phyloP scores from a whole-genome alignment of 176 grass and related monocot genomes.

The Cenchrus purpureus region DNA sequence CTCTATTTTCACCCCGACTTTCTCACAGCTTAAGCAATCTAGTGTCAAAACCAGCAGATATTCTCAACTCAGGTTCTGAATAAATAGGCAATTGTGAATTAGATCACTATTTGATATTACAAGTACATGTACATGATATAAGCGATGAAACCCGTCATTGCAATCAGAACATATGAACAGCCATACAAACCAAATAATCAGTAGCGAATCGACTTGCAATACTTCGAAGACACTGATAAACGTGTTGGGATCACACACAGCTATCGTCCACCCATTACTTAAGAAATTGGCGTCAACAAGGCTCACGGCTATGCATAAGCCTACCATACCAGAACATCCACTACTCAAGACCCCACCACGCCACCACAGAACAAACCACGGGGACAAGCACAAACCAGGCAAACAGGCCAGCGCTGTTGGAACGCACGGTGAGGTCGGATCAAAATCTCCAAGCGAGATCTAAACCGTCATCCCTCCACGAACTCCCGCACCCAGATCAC shows the following conservation, averaged over 20 bases:
- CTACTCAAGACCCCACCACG: background rate
- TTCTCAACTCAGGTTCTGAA: background rate
- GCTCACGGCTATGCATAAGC: background rate
- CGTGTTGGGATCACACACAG: background rate
- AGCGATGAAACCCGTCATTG: background rate
- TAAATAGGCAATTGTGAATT: background rate
- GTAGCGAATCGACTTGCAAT: background rate
- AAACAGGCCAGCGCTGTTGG: background rate
- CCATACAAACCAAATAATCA: background rate
- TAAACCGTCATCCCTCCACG: background rate
- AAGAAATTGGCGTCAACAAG: background rate
- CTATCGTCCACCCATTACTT: background rate
- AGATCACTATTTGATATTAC: background rate
- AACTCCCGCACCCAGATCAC: background rate
- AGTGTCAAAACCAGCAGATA: background rate
- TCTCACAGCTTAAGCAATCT: background rate
- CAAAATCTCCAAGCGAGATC: conserved; percentile 18
- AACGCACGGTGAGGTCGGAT: background rate
- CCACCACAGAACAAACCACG: background rate
- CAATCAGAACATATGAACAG: background rate
- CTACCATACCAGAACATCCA: background rate
- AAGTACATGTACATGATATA: background rate
- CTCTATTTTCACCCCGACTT: background rate
- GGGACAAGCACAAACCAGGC: background rate
- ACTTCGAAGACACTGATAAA: background rate